Evolutionary conservation across 2,329 filamentous ascomycete species (phyloP).

Genomic region (Sarocladiaceae sp.): DNA sequence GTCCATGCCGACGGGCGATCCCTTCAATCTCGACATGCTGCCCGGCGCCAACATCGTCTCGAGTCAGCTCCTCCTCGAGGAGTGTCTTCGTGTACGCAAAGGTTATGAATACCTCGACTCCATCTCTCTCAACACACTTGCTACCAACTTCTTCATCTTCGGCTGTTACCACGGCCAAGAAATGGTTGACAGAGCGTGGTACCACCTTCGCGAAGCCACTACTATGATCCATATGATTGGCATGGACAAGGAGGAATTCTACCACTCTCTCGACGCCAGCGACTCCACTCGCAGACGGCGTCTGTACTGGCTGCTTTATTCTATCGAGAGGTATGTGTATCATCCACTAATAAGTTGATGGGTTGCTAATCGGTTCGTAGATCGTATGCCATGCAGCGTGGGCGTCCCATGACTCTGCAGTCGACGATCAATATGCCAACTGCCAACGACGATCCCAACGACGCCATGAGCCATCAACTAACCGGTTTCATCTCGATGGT

Average conservation of each 20-base stretch:
- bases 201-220: conserved; percentile 68
- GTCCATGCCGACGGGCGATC: conserved; percentile 50
- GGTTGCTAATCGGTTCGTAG: conserved; percentile 22
- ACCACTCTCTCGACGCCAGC: conserved; percentile 49
- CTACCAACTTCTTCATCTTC: conserved; percentile 76
- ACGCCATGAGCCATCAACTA: conserved; percentile 46
- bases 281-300: conserved; percentile 60
- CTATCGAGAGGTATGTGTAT: conserved; percentile 56
- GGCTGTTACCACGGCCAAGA: conserved; percentile 66
- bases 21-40: conserved; percentile 48
- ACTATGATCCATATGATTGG: conserved; percentile 58
- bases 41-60: conserved; percentile 56
- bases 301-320: conserved; percentile 67
- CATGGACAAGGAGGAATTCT: conserved; percentile 58
- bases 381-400: conserved; percentile 65
- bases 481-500: conserved; percentile 54
- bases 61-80: conserved; percentile 60
- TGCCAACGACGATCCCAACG: conserved; percentile 52
- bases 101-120: conserved; percentile 53
- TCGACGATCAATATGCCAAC: conserved; percentile 62
- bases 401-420: conserved; percentile 63
- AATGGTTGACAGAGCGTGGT: conserved; percentile 72
- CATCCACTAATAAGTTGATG: conserved; percentile 4
- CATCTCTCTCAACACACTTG: conserved; percentile 51
- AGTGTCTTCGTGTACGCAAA: conserved; percentile 58